These are phyloP conservation scores for Spiromastix sp. DNA, from an alignment of 2,329 filamentous ascomycete genomes.

Conservation along the genomic window DNA sequence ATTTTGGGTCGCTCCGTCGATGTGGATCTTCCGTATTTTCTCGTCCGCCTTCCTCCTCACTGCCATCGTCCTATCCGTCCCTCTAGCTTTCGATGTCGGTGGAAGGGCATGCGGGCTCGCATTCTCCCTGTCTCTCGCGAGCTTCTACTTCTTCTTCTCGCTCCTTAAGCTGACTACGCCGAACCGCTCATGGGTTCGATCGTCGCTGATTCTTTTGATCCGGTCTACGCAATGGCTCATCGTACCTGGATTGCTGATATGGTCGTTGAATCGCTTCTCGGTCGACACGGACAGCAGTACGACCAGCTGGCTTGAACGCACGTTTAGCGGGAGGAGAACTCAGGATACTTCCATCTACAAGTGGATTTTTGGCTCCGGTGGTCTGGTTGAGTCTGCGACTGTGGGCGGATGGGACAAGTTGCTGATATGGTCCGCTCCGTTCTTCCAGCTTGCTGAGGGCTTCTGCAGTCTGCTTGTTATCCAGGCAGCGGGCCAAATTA, in stretches of 20 bases:
- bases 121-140: slow-evolving; percentile 79
- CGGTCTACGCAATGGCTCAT: slow-evolving; percentile 76
- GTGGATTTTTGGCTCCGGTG: slow-evolving; percentile 82
- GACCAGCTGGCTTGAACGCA: slow-evolving; percentile 73
- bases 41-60: slow-evolving; percentile 79
- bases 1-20: slow-evolving; percentile 38
- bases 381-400: slow-evolving; percentile 66
- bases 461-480: slow-evolving; percentile 96
- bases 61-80: slow-evolving; percentile 89
- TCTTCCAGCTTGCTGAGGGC: slow-evolving; percentile 90
- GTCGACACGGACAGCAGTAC: slow-evolving; percentile 63
- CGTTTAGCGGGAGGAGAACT: slow-evolving; percentile 57
- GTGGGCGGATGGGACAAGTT: slow-evolving; percentile 84
- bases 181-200: slow-evolving; percentile 64
- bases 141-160: slow-evolving; percentile 86
- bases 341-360: slow-evolving; percentile 58
- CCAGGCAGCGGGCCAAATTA: slow-evolving; percentile 87
- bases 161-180: slow-evolving; percentile 69
- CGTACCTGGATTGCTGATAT: slow-evolving; percentile 79
- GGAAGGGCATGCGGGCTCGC: slow-evolving; percentile 88
- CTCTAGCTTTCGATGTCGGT: slow-evolving; percentile 94
- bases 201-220: slow-evolving; percentile 57
- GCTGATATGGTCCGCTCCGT: slow-evolving; percentile 79
- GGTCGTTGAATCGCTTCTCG: slow-evolving; percentile 90
- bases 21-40: slow-evolving; percentile 74